Base-by-base conservation (phyloP, 331 rosid genomes). In the Saraca asoca region DNA sequence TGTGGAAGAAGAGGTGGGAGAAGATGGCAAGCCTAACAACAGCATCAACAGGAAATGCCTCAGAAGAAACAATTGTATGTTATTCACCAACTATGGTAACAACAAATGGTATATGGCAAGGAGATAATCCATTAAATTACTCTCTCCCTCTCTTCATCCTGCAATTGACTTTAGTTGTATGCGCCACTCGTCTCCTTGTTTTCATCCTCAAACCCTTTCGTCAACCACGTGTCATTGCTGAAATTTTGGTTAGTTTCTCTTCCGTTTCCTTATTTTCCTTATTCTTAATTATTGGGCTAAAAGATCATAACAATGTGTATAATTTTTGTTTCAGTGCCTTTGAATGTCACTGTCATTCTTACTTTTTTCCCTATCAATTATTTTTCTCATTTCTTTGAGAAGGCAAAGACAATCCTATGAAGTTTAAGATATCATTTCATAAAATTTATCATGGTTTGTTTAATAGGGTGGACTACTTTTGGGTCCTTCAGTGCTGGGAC, bases 151-250 rank as follows among this genome's bases (percentile, higher is more conserved):
- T 39, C 43, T 39, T 39, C 43, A 39, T 84, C 38, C 59, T 84
- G 56, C 89, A 84, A 51, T 49, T 84, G 15, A 81, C 82, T 9
- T 7, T 84, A 61, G 72, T 84, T 7, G 84, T 84, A 7, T 52
- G 79, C 15, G 14, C 69, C 61, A 84, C 89, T 51, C 84, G 86
- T 18, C 0, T 57, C n/a, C 51, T 84, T 14, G 85, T 81, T 44
- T 64, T 75, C 67, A n/a, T 85, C 64, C 73, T 85, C 71, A 81
- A 73, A 58, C 89, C 89, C 67, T 74, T 85, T 14, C 86, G 86
- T 39, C 87, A 81, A 50, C 87, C 89, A 66, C 87, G 89, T 38
- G 89, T 85, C 38, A 76, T 85, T 52, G 71, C 89, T 5, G 89
- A 85, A 73, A 76, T 85, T 61, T 2, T 85, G 82, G 89, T 84